Conservation (phyloP, 257 asterid genomes). For the Nicotiana otophora region DNA sequence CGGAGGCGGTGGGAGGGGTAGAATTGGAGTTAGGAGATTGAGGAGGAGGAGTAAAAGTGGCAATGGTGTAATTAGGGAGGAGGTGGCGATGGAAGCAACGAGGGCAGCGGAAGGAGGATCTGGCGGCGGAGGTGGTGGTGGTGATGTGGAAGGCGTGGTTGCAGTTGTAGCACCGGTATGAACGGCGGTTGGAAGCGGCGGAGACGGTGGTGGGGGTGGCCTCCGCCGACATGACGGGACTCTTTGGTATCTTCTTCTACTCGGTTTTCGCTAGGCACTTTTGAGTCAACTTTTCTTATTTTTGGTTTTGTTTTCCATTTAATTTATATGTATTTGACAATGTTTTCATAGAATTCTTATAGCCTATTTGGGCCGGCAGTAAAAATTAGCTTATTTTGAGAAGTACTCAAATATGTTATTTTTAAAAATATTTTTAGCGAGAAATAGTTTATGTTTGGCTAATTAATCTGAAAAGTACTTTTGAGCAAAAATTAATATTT, state of each 20-base stretch:
- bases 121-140: constrained; percentile 21
- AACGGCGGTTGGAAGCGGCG: neutral
- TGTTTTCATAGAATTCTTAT: too few species aligned
- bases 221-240: neutral
- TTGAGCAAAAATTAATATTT: too few species aligned
- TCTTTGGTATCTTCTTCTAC: neutral
- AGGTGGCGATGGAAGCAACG: constrained; percentile 45
- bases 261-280: neutral
- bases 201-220: neutral
- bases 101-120: constrained; percentile 49
- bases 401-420: too few species aligned
- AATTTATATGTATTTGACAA: too few species aligned
- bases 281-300: neutral
- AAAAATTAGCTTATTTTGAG: too few species aligned
- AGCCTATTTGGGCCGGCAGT: too few species aligned
- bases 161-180: constrained; percentile 29
- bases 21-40: constrained; percentile 6
- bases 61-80: constrained; percentile 38
- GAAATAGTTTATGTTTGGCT: too few species aligned
- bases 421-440: too few species aligned
- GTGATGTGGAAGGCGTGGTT: constrained; percentile 37
- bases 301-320: too few species aligned
- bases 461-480: too few species aligned
- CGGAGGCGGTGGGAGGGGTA: constrained; percentile 2
- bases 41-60: constrained; percentile 17